Evolutionary conservation across 371 early-diverging fungal species (phyloP).

Genomic region (Mortierella sp.): DNA sequence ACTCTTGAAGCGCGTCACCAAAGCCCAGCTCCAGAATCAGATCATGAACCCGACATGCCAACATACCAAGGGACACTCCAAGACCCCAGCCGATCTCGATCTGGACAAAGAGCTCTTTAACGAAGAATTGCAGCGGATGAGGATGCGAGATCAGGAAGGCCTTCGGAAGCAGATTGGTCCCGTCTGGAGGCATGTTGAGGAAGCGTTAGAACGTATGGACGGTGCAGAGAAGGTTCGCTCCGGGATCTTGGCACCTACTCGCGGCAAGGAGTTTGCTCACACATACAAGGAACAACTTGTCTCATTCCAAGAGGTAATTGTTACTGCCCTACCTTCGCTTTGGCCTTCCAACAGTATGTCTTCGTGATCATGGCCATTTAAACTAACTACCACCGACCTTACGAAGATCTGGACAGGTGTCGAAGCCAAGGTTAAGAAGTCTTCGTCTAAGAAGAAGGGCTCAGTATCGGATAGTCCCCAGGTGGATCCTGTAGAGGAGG

Average conservation of each 20-base stretch:
- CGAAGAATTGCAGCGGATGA: slow-evolving; percentile 63
- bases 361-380: not conserved
- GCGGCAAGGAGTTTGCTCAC: slow-evolving; percentile 55
- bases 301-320: slow-evolving; percentile 50
- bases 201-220: slow-evolving; percentile 63
- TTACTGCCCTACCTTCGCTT: not conserved
- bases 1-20: slow-evolving; percentile 78
- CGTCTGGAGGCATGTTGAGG: slow-evolving; percentile 65
- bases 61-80: slow-evolving; percentile 76
- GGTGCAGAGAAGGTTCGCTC: slow-evolving; percentile 55
- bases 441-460: slow-evolving; percentile 36
- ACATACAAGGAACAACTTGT: slow-evolving; percentile 48
- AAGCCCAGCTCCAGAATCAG: slow-evolving; percentile 78
- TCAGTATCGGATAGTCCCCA: slow-evolving; percentile 25
- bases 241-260: slow-evolving; percentile 47
- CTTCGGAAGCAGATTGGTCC: slow-evolving; percentile 59
- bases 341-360: not conserved
- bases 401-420: slow-evolving; percentile 44
- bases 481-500: slow-evolving; percentile 58
- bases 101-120: slow-evolving; percentile 77
- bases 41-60: slow-evolving; percentile 79
- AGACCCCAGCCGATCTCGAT: slow-evolving; percentile 80
- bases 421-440: slow-evolving; percentile 41
- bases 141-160: slow-evolving; percentile 59
- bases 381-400: not conserved